Evolutionary conservation across 2,329 filamentous ascomycete species (phyloP), one percentile per base, ranked within the genome.

Genomic region (Pyrenophora tritici-repentis): DNA sequence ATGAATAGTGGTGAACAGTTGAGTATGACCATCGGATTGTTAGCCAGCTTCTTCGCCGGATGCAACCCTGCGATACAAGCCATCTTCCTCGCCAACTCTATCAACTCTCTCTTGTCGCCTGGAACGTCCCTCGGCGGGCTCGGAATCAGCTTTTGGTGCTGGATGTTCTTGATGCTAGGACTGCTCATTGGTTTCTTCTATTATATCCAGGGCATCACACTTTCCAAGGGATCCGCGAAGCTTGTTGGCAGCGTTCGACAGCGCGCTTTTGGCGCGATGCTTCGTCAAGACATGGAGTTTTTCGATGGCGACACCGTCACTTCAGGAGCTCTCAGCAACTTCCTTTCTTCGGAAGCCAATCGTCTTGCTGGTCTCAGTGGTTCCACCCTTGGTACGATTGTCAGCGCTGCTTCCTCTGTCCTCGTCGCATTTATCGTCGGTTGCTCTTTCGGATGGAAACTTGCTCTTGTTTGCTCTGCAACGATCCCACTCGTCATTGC

Each of bases 271-370:
- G 83, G 90, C 26, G 83, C 87, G 26, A 93, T 97, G 80, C 85
- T 97, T 44, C 89, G 93, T 54, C 70, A 73, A 24, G 94, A 97
- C 54, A 93, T 97, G 48, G 81, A 86, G 32, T 97, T 93, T 73
- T 99, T 96, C 62, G 94, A 97, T 71, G 82, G 81, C 35, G 91
- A 97, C 53, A 88, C 94, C 70, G 96, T 97, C 69, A 92, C 89
- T 7, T 88, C 91, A 3, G 94, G 94, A 60, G 89, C 91, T 1
- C 79, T 99, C 63, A 96, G 92, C 0, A 80, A 83, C 4, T 79
- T 83, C 9, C 73, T 85, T 0, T 78, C 81, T 0, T 76, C 80
- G n/a, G 89, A 97, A 74, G 92, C 93, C 0, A 97, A 92, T 0
- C 88, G 95, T 67, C 83, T 97, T 29, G 90, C 92, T 22, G 92